These are phyloP conservation scores for Monilinia aucupariae DNA, from an alignment of 2,329 filamentous ascomycete species.

Conservation along the genomic window DNA sequence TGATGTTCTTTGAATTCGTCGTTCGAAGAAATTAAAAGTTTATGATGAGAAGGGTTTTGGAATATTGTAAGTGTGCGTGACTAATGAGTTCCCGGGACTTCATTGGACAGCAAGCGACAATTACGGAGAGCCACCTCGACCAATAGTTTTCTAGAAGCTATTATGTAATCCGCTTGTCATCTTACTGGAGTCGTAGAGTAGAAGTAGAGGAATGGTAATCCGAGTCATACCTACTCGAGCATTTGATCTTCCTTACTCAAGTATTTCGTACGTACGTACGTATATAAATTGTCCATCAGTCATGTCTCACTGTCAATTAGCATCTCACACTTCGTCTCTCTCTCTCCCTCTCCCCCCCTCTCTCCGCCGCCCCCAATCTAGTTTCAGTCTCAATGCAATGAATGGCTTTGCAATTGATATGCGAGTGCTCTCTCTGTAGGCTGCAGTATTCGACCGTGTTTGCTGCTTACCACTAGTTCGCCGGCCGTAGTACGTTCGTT, in stretches of 20 bases:
- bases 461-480: too few relatives aligned
- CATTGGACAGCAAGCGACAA: slow-evolving; percentile 8
- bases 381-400: too few relatives aligned
- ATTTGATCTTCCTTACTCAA: too few relatives aligned
- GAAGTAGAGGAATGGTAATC: too few relatives aligned
- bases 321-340: neutral
- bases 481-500: too few relatives aligned
- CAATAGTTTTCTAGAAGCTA: neutral
- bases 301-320: neutral
- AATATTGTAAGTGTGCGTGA: slow-evolving; percentile 18
- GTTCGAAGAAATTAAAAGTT: slow-evolving; percentile 25
- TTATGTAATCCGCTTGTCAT: neutral
- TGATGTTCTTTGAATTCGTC: slow-evolving; percentile 23
- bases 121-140: neutral
- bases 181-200: too few relatives aligned
- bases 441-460: too few relatives aligned
- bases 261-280: too few relatives aligned
- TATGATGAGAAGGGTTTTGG: slow-evolving; percentile 17
- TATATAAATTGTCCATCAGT: neutral
- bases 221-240: neutral
- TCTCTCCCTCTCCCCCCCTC: neutral
- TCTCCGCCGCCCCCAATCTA: neutral
- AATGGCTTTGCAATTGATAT: too few relatives aligned
- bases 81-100: slow-evolving; percentile 3
- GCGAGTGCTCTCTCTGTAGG: too few relatives aligned